Percentiles rank a stretch among this genome's conserved stretches.
Evolutionary conservation across 2,329 filamentous ascomycete species (phyloP).

Genomic region (Colletotrichum graminicola): DNA sequence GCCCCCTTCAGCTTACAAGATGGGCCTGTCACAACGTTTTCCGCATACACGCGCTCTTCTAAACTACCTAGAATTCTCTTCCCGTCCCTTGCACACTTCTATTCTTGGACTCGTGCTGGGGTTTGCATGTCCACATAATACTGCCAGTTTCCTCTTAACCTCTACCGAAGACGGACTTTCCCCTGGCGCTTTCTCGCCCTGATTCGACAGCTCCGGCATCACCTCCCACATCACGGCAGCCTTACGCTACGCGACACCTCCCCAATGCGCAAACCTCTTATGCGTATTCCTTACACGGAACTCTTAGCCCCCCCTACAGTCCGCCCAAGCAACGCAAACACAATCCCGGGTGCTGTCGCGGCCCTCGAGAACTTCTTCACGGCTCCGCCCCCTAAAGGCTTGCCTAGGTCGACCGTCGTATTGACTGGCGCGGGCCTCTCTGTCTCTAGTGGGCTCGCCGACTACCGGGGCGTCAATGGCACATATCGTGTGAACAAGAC

Average conservation of each 20-base stretch:
- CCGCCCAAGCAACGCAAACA: conserved; percentile 78
- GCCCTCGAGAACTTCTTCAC: conserved; percentile 84
- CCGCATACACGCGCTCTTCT: conserved; percentile 30
- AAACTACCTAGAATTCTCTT: conserved; percentile 15
- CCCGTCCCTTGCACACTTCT: conserved; percentile 28
- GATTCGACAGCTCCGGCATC: conserved; percentile 10
- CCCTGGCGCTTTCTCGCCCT: conserved; percentile 22
- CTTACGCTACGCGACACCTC: conserved; percentile 33
- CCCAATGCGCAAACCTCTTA: conserved; percentile 75
- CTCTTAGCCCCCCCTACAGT: conserved; percentile 81
- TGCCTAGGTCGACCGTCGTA: conserved; percentile 62
- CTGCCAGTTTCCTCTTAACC: conserved; percentile 7
- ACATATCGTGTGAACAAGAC: conserved; percentile 93
- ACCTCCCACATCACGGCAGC: conserved; percentile 36
- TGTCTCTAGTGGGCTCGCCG: conserved; percentile 90
- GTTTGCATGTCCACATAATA: conserved; percentile 14
- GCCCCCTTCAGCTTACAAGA: conserved; percentile 28
- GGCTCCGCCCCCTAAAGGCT: conserved; percentile 64
- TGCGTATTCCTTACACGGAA: conserved; percentile 92
- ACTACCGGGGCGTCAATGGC: conserved; percentile 90
- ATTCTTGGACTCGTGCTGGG: conserved; percentile 17
- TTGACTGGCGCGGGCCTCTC: conserved; percentile 90
- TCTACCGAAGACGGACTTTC: conserved; percentile 21
- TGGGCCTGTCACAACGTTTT: conserved; percentile 32
- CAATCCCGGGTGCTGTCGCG: conserved; percentile 78